phyloP scores from a whole-genome alignment of 192 early-diverging fungal genomes.

The Gonapodya prolifera region DNA sequence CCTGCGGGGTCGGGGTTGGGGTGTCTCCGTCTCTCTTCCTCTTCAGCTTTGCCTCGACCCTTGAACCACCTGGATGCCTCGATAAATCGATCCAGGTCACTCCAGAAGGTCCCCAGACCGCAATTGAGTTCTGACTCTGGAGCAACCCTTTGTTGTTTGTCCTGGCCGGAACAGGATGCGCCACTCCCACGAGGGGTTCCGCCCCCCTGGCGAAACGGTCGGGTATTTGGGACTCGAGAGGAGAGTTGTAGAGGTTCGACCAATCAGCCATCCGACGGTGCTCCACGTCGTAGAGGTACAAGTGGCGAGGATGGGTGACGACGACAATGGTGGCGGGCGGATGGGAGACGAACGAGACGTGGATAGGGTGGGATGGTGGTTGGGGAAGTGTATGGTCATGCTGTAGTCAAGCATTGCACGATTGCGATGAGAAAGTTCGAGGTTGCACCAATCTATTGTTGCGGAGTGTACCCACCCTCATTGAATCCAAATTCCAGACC shows the following conservation, averaged over 20 bases:
- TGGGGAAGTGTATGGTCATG: constrained; percentile 51
- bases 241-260: constrained; percentile 29
- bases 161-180: background rate
- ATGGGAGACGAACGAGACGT: constrained; percentile 50
- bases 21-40: too few species aligned
- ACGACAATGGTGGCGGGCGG: constrained; percentile 38
- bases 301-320: constrained; percentile 49
- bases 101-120: background rate
- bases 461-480: constrained; percentile 33
- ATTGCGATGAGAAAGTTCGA: background rate
- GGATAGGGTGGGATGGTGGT: constrained; percentile 45
- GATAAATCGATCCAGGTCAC: background rate
- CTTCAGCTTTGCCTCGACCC: background rate
- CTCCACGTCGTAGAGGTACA: constrained; percentile 67
- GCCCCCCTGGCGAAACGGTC: background rate
- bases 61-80: background rate
- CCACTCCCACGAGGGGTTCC: background rate
- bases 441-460: constrained; percentile 2
- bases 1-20: too few species aligned
- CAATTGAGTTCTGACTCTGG: background rate
- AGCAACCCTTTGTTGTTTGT: background rate
- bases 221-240: background rate
- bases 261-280: constrained; percentile 60
- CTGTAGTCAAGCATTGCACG: constrained; percentile 18
- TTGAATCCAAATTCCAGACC: constrained; percentile 58